Evolutionary conservation across 1,139 yeast species (phyloP).

Genomic region (Geotrichum fermentans): DNA sequence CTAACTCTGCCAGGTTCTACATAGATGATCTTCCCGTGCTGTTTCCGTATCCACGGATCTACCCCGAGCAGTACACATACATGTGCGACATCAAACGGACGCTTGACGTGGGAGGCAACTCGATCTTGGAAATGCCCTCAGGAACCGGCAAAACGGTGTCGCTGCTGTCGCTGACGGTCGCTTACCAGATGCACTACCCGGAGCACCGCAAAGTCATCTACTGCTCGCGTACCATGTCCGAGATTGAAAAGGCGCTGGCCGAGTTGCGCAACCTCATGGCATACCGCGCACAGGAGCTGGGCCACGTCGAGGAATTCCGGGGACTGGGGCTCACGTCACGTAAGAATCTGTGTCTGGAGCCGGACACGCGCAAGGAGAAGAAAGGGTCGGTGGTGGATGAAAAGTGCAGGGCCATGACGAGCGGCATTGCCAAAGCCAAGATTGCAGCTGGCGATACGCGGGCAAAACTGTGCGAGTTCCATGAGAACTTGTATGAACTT

Average conservation of each 20-base stretch:
- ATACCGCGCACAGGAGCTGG: constrained; percentile 73
- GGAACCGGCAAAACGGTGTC: constrained; percentile 98
- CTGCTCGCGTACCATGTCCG: constrained; percentile 99
- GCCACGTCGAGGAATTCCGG: constrained; percentile 73
- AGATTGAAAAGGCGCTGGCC: constrained; percentile 94
- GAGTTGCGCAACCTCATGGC: constrained; percentile 88
- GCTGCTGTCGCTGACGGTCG: constrained; percentile 80
- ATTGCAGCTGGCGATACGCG: constrained; percentile 58
- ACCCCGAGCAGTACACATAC: constrained; percentile 96
- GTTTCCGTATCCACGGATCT: constrained; percentile 95
- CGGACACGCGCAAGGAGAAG: constrained; percentile 77
- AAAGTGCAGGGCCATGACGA: constrained; percentile 88
- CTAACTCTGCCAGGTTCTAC: too few species aligned
- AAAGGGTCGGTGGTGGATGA: constrained; percentile 96
- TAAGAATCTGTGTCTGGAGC: constrained; percentile 89
- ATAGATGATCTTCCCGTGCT: constrained; percentile 93
- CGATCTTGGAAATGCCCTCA: constrained; percentile 98
- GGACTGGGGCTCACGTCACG: constrained; percentile 93
- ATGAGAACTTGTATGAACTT: constrained; percentile 77
- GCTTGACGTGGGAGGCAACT: constrained; percentile 94
- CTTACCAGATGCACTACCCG: constrained; percentile 92
- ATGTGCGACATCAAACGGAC: constrained; percentile 95
- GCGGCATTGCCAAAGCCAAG: constrained; percentile 74
- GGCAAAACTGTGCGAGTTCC: constrained; percentile 71
- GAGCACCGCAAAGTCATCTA: constrained; percentile 91